Evolutionary conservation across 495 filamentous ascomycete genomes (phyloP).

Genomic region (Xylaria grammica): DNA sequence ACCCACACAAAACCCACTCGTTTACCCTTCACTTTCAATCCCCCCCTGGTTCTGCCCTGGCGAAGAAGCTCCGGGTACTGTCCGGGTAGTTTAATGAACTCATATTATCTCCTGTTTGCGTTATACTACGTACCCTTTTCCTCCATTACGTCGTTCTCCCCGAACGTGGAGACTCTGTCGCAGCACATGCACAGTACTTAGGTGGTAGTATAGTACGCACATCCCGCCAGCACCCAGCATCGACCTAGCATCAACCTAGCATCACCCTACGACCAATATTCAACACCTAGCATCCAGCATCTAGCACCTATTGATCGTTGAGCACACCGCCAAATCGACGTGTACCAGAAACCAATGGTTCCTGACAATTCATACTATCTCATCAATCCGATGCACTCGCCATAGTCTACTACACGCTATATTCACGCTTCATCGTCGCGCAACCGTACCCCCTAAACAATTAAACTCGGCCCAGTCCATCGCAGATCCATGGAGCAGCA

Average conservation of each 20-base stretch:
- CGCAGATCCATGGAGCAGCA: background rate
- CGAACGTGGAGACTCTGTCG: constrained; percentile 10
- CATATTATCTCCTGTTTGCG: background rate
- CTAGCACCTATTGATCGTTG: background rate
- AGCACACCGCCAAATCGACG: constrained; percentile 13
- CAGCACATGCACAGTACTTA: background rate
- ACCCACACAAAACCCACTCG: constrained; percentile 27
- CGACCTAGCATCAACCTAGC: no score
- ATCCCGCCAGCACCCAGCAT: no score
- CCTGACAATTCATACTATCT: background rate
- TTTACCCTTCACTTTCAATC: constrained; percentile 12
- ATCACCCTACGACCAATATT: background rate
- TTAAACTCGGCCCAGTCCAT: background rate
- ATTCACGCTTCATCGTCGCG: background rate
- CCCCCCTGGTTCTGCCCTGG: background rate
- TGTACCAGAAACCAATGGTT: background rate
- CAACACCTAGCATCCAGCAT: background rate
- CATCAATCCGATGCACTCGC: constrained; percentile 3
- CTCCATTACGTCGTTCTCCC: constrained; percentile 10
- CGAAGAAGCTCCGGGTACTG: no score
- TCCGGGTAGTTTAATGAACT: constrained; percentile 14
- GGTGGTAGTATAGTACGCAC: background rate
- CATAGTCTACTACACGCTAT: background rate
- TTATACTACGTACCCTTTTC: background rate
- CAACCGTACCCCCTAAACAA: no score